Evolutionary conservation across 1,139 yeast genomes (phyloP), one percentile per base, ranked within the genome.

Genomic region (Arxiozyma slooffiae): DNA sequence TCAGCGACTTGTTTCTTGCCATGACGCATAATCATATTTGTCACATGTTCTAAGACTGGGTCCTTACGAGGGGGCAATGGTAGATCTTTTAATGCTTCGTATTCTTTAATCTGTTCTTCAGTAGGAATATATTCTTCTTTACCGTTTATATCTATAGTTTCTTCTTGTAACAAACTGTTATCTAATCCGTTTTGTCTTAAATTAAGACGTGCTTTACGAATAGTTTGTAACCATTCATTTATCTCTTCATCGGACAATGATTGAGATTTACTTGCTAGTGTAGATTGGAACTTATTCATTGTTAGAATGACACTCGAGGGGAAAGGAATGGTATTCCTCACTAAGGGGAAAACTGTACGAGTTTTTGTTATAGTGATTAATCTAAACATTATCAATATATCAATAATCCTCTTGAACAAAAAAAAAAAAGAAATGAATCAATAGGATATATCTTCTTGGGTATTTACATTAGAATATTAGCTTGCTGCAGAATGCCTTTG

Each of bases 1-100:
- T 83, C 85, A 1, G 98, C 97, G 50, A 76, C 73, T 50, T 88
- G 80, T 67, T 90, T 92, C 67, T 83, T 82, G 48, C 99, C 99
- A 63, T 87, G 82, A 64, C 88, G 81, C 98, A 94, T 94, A 53
- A 92, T 81, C 71, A 89, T 77, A 66, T 90, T 88, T 51, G 87
- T 82, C 60, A 92, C 78, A 59, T 85, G 85, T 49, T 82, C 81
- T 50, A 92, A 76, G 36, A 83, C 78, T 17, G 86, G 84, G 59
- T 90, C 95, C 38, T 73, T 70, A 59, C 76, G 73, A 24, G 73
- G 66, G 18, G 96, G 96, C 38, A 87, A 71, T 21, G 80, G 77
- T 53, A 74, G 71, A 43, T 70, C 74, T 51, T 76, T 71, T 52
- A 83, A 71, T 14, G 63, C 67, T 51, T 74, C 78, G 45, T 75